Conservation (phyloP, 108 stramenopile species). For the Thalassiosira profunda region DNA sequence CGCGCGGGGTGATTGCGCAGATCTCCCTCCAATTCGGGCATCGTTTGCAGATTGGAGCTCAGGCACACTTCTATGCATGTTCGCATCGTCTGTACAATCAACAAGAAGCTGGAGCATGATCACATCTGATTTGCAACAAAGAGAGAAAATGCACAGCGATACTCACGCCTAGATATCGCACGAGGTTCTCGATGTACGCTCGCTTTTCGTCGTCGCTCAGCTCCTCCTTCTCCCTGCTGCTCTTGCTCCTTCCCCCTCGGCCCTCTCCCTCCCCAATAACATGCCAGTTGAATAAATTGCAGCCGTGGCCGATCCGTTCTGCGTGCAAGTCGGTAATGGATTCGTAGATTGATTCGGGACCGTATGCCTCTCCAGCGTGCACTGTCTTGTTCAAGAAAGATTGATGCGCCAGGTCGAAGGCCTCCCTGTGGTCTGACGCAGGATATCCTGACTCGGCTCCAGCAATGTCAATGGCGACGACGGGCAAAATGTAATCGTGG, state of each 20-base stretch:
- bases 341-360: constrained; percentile 34
- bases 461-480: constrained; percentile 38
- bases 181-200: constrained; percentile 35
- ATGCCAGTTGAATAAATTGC: constrained; percentile 40
- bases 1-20: constrained; percentile 31
- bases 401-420: constrained; percentile 40
- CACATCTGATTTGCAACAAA: not conserved
- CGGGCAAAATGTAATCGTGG: constrained; percentile 26
- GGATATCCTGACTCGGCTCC: constrained; percentile 42
- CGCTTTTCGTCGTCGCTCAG: constrained; percentile 34
- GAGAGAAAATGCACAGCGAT: not conserved
- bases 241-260: constrained; percentile 9
- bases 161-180: constrained; percentile 32
- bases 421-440: constrained; percentile 34
- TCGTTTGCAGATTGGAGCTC: constrained; percentile 42
- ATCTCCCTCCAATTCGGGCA: constrained; percentile 37
- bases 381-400: constrained; percentile 50
- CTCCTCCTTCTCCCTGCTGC: constrained; percentile 18
- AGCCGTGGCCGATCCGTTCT: constrained; percentile 35
- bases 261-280: constrained; percentile 43
- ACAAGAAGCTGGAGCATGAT: not conserved
- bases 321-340: constrained; percentile 45
- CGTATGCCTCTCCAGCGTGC: constrained; percentile 45
- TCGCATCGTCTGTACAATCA: constrained; percentile 11
- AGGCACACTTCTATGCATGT: constrained; percentile 47